Evolutionary conservation across 1,284 basidiomycete species (phyloP).

Genomic region (Blastosporella zonata): DNA sequence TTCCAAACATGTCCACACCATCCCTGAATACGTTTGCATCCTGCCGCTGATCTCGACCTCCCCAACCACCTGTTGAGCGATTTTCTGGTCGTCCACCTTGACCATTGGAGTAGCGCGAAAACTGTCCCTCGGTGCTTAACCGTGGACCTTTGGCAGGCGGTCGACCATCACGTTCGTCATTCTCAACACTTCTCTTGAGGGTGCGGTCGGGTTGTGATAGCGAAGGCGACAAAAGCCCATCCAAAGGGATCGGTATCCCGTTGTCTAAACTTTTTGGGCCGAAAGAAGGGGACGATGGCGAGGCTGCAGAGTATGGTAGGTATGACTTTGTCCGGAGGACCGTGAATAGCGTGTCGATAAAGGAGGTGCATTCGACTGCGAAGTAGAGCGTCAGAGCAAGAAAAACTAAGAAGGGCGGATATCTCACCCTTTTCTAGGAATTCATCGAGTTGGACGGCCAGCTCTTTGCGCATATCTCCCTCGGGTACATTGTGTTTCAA

Average conservation of each 20-base stretch:
- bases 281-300: constrained; percentile 38
- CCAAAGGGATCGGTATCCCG: constrained; percentile 78
- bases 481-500: constrained; percentile 88
- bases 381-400: constrained; percentile 13
- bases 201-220: constrained; percentile 44
- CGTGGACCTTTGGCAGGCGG: constrained; percentile 70
- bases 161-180: constrained; percentile 55
- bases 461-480: constrained; percentile 77
- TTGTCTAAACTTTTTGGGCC: constrained; percentile 43
- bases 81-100: constrained; percentile 37
- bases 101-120: constrained; percentile 54
- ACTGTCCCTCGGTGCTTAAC: constrained; percentile 56
- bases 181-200: constrained; percentile 61
- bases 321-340: constrained; percentile 81
- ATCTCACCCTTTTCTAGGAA: constrained; percentile 84
- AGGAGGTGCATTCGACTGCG: constrained; percentile 64
- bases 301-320: constrained; percentile 57
- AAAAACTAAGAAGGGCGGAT: background rate
- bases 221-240: constrained; percentile 51
- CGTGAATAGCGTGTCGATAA: constrained; percentile 83
- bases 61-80: constrained; percentile 39
- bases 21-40: constrained; percentile 29
- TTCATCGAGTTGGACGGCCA: constrained; percentile 79
- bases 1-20: constrained; percentile 32
- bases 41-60: constrained; percentile 28